phyloP scores from a whole-genome alignment of 1,284 basidiomycete species.

The Boletus albobrunnescens region DNA sequence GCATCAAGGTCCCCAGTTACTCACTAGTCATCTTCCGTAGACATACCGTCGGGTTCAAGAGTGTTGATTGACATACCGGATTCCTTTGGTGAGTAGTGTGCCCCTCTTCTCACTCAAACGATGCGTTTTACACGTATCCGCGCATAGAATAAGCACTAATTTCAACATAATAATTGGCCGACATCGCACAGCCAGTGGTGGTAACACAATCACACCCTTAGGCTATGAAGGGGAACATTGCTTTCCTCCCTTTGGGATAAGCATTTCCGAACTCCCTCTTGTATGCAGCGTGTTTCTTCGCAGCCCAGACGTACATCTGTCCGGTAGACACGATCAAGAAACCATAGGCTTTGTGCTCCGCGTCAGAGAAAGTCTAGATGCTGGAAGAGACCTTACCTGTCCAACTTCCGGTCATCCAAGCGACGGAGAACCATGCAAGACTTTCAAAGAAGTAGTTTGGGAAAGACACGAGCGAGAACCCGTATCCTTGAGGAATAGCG shows the following conservation, averaged over 20 bases:
- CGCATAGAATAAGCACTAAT: background rate
- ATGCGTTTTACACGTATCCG: constrained; percentile 51
- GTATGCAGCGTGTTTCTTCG: constrained; percentile 89
- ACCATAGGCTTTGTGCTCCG: constrained; percentile 49
- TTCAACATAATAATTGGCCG: too few relatives aligned
- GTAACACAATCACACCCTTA: background rate
- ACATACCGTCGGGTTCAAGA: background rate
- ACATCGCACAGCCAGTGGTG: background rate
- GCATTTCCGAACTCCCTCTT: constrained; percentile 90
- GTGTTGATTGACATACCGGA: background rate
- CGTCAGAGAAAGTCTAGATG: constrained; percentile 6
- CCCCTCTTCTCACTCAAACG: constrained; percentile 28
- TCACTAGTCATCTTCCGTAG: constrained; percentile 5
- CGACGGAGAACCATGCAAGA: constrained; percentile 73
- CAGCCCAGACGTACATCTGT: constrained; percentile 87
- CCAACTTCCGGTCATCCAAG: constrained; percentile 75
- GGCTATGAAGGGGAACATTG: constrained; percentile 71
- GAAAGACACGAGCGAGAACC: constrained; percentile 82
- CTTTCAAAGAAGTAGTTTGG: constrained; percentile 97
- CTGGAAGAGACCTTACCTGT: constrained; percentile 51
- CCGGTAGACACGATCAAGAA: constrained; percentile 68
- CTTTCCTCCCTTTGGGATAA: constrained; percentile 74
- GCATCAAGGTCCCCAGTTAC: background rate
- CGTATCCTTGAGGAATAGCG: constrained; percentile 82
- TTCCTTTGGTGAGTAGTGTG: constrained; percentile 1